Evolutionary conservation across 495 filamentous ascomycete genomes (phyloP).

Genomic region (Aspergillus homomorphus): DNA sequence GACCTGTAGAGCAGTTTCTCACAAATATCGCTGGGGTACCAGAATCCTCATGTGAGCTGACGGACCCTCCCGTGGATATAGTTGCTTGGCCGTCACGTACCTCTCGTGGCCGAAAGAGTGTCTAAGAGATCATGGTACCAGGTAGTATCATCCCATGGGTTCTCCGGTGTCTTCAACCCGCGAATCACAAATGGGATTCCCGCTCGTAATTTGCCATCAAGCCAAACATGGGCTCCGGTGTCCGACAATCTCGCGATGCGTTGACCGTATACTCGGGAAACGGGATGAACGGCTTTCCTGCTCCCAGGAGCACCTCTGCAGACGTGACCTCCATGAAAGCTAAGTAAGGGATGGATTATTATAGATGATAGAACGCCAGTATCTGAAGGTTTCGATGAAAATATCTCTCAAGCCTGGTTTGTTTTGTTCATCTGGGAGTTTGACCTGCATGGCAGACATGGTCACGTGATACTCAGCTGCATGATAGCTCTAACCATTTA

Average conservation of each 20-base stretch:
- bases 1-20: constrained; percentile 19
- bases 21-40: constrained; percentile 13
- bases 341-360: not conserved
- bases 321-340: not conserved
- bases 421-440: constrained; percentile 9
- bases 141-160: constrained; percentile 6
- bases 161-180: constrained; percentile 11
- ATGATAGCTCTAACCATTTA: not conserved
- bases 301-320: constrained; percentile 13
- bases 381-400: too few species aligned
- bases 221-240: constrained; percentile 4
- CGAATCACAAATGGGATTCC: constrained; percentile 20
- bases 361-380: not conserved
- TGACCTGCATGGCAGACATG: not conserved
- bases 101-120: constrained; percentile 16
- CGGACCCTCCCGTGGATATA: not conserved
- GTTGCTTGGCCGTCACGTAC: constrained; percentile 8
- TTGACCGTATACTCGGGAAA: constrained; percentile 25
- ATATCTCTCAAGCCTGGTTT: too few species aligned
- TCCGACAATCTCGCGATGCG: constrained; percentile 4
- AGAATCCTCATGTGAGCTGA: not conserved
- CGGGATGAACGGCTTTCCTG: constrained; percentile 17
- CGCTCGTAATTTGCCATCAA: constrained; percentile 14
- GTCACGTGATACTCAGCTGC: constrained; percentile 6
- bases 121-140: constrained; percentile 15